Evolutionary conservation across 495 filamentous ascomycete genomes (phyloP).

Genomic region (Bacidia gigantensis): DNA sequence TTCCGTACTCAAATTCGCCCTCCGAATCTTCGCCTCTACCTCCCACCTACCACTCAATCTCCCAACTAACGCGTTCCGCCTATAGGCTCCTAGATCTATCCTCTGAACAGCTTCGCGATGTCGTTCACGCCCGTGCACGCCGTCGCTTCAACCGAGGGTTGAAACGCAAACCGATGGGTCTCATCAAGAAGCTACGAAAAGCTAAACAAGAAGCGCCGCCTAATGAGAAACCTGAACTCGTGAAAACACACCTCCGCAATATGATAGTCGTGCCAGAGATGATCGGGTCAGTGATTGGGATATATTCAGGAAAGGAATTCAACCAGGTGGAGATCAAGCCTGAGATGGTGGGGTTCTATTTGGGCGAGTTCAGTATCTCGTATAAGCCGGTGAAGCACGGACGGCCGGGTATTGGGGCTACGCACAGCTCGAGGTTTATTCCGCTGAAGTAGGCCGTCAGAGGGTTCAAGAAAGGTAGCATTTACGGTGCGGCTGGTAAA

Average conservation of each 20-base stretch:
- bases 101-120: slow-evolving; percentile 96
- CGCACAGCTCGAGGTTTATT: slow-evolving; percentile 99
- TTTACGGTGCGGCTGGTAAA: not conserved
- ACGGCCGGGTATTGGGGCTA: slow-evolving; percentile 99
- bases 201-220: slow-evolving; percentile 99
- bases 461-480: slow-evolving; percentile 1
- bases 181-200: slow-evolving; percentile 99
- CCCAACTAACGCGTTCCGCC: slow-evolving; percentile 34
- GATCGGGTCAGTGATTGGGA: slow-evolving; percentile 95
- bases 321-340: slow-evolving; percentile 99
- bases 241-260: slow-evolving; percentile 97
- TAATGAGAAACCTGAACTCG: slow-evolving; percentile 98
- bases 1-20: slow-evolving; percentile 17
- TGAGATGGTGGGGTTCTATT: slow-evolving; percentile 99
- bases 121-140: slow-evolving; percentile 96
- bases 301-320: slow-evolving; percentile 99
- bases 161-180: slow-evolving; percentile 99
- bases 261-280: slow-evolving; percentile 99
- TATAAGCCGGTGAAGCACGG: slow-evolving; percentile 99
- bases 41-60: slow-evolving; percentile 35
- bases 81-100: slow-evolving; percentile 88
- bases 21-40: slow-evolving; percentile 27
- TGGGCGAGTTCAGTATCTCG: slow-evolving; percentile 97
- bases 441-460: slow-evolving; percentile 75
- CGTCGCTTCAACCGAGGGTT: slow-evolving; percentile 98